These are phyloP conservation scores for Pouteria campechiana DNA, from an alignment of 179 eudicot genomes.

Conservation along the genomic window DNA sequence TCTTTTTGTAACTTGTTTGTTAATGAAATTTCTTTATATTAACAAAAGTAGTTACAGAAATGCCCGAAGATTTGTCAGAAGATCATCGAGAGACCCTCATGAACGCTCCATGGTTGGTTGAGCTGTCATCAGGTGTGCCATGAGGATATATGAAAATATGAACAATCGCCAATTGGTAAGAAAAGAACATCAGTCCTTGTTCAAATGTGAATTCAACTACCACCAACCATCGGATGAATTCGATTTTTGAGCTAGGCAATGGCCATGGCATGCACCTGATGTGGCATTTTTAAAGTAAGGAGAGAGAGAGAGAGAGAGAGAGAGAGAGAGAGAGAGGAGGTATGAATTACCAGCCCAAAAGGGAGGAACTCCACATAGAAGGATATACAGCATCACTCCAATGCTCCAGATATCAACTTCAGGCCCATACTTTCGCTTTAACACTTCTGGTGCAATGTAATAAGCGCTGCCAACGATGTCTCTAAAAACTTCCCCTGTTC, in stretches of 20 bases:
- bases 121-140: too few relatives aligned
- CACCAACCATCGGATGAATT: too few relatives aligned
- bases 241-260: too few relatives aligned
- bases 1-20: too few relatives aligned
- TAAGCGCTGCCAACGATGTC: constrained; percentile 50
- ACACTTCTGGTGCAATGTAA: constrained; percentile 43
- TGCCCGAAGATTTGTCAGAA: too few relatives aligned
- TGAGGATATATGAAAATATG: neutral
- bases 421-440: constrained; percentile 41
- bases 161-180: neutral
- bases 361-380: constrained; percentile 42
- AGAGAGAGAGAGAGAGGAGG: neutral
- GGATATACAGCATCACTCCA: constrained; percentile 46
- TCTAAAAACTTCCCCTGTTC: constrained; percentile 30
- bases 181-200: too few relatives aligned
- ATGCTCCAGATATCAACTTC: constrained; percentile 47
- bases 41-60: too few relatives aligned
- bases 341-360: constrained; percentile 42
- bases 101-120: too few relatives aligned
- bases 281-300: neutral
- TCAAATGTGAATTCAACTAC: too few relatives aligned
- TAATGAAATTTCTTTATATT: too few relatives aligned
- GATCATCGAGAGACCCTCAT: too few relatives aligned
- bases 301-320: neutral
- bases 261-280: too few relatives aligned